phyloP scores from a whole-genome alignment of 2,329 filamentous ascomycete genomes.

The Trichoderma gracile region DNA sequence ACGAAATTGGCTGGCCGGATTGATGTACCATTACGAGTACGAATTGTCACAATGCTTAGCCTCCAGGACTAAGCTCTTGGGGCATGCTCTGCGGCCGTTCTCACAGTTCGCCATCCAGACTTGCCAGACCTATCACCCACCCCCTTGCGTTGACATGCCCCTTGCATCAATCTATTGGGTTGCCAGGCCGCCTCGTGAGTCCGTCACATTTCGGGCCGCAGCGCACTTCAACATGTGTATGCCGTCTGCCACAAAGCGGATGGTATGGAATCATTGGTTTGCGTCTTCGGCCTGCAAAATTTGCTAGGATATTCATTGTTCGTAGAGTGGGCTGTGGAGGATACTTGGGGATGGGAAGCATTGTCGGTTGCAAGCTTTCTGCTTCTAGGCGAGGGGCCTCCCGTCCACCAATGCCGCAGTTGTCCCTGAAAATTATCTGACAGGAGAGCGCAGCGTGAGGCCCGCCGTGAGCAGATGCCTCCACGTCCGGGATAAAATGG shows the following conservation, averaged over 20 bases:
- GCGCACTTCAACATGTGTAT: background rate
- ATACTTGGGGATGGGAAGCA: background rate
- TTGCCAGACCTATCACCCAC: background rate
- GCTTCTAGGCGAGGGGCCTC: too few relatives aligned
- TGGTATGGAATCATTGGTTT: background rate
- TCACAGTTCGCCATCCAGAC: background rate
- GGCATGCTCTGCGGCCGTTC: background rate
- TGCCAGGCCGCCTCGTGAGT: background rate
- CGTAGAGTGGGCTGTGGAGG: too few relatives aligned
- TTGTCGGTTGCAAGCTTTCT: background rate
- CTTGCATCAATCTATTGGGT: background rate
- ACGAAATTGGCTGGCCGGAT: too few relatives aligned
- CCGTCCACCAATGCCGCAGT: background rate
- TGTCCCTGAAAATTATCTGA: background rate
- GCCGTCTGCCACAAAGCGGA: background rate
- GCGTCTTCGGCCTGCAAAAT: too few relatives aligned
- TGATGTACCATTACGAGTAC: too few relatives aligned
- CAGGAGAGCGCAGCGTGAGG: background rate
- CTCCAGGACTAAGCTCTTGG: too few relatives aligned
- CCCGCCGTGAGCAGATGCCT: background rate
- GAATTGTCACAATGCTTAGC: too few relatives aligned
- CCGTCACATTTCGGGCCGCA: background rate
- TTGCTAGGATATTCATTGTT: too few relatives aligned
- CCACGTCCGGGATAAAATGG: background rate
- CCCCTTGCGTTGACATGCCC: background rate